These are phyloP conservation scores for Przewalskia tangutica DNA, from an alignment of 257 asterid genomes.

Conservation along the genomic window DNA sequence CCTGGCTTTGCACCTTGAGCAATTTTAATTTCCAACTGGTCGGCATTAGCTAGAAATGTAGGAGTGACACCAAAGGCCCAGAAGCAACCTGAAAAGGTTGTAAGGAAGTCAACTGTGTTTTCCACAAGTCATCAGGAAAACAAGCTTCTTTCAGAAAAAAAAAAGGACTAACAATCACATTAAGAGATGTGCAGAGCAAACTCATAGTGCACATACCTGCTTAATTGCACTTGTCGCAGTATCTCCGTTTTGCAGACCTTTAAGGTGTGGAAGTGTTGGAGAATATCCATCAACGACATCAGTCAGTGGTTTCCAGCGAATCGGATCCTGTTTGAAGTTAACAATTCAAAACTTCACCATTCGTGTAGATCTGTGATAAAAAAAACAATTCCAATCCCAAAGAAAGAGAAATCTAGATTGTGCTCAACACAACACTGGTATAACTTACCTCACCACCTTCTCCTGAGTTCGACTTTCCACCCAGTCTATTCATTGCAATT, in stretches of 20 bases:
- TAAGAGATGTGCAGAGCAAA: background rate
- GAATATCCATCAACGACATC: conserved; percentile 98
- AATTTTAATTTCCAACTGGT: conserved; percentile 88
- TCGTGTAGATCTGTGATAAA: background rate
- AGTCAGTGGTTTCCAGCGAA: conserved; percentile 95
- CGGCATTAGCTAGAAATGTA: conserved; percentile 92
- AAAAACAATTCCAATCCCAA: background rate
- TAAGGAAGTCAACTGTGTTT: background rate
- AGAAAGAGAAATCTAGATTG: background rate
- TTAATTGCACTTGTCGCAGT: conserved; percentile 98
- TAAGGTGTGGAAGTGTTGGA: conserved; percentile 93
- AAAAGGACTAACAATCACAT: background rate
- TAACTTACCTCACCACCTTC: conserved; percentile 97
- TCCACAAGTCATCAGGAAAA: background rate
- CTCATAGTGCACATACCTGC: conserved; percentile 42
- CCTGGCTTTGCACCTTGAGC: conserved; percentile 99
- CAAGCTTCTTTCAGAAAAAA: too few species aligned
- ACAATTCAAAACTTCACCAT: conserved; percentile 6
- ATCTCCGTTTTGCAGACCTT: conserved; percentile 99
- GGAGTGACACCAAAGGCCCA: conserved; percentile 99
- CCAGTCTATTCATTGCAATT: conserved; percentile 93
- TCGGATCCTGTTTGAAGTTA: conserved; percentile 67
- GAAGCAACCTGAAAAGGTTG: conserved; percentile 70
- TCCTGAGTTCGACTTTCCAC: conserved; percentile 97
- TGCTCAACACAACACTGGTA: background rate